Conservation (phyloP, 768 basidiomycete species). For the Tricholoma sp. region DNA sequence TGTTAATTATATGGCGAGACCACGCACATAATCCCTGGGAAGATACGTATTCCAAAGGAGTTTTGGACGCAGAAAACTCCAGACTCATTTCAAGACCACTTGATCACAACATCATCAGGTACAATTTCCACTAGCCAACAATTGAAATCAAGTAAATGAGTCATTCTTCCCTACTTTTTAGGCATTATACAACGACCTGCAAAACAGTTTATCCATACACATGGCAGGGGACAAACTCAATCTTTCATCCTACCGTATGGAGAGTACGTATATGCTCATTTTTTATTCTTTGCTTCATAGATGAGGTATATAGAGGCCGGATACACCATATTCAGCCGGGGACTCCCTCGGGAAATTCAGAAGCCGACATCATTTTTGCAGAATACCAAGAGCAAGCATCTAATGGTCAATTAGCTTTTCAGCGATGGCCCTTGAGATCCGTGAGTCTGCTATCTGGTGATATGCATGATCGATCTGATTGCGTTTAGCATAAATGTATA, state of each 20-base stretch:
- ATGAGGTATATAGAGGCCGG: conserved; percentile 40
- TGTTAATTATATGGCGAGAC: conserved; percentile 12
- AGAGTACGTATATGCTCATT: conserved; percentile 28
- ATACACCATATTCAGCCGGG: conserved; percentile 54
- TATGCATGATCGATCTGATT: background rate
- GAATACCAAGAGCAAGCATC: conserved; percentile 65
- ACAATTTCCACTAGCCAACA: background rate
- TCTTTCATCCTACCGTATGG: conserved; percentile 46
- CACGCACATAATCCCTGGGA: conserved; percentile 17
- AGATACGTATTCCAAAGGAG: conserved; percentile 29
- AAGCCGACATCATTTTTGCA: conserved; percentile 56
- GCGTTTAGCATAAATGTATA: conserved; percentile 64
- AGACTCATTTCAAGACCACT: conserved; percentile 26
- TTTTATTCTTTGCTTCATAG: background rate
- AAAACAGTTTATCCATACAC: conserved; percentile 17
- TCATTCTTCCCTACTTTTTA: conserved; percentile 8
- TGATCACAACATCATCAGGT: conserved; percentile 29
- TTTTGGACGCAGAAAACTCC: conserved; percentile 29
- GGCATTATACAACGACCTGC: conserved; percentile 25
- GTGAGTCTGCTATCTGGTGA: conserved; percentile 33
- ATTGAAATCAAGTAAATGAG: background rate
- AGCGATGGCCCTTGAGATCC: conserved; percentile 64
- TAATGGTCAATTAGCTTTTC: conserved; percentile 51
- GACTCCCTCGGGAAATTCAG: conserved; percentile 29
- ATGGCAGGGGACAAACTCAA: conserved; percentile 26